These are phyloP conservation scores for Pestalotiopsis fici DNA, from an alignment of 2,329 filamentous ascomycete genomes.

Conservation along the genomic window DNA sequence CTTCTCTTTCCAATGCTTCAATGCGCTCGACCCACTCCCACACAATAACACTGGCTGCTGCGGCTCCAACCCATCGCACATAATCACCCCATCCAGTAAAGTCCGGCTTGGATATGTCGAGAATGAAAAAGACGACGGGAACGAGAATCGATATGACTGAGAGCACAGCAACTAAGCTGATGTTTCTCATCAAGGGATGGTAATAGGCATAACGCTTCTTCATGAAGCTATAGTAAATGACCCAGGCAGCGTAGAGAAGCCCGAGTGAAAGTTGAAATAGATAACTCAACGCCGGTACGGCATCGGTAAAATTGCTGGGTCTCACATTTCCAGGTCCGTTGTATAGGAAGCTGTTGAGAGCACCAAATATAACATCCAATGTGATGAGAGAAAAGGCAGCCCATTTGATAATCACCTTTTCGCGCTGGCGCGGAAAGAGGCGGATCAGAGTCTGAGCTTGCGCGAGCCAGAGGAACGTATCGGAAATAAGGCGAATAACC, in stretches of 20 bases:
- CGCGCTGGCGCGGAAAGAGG: constrained; percentile 91
- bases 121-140: constrained; percentile 88
- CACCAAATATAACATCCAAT: constrained; percentile 87
- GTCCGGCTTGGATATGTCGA: constrained; percentile 83
- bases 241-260: constrained; percentile 88
- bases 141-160: constrained; percentile 83
- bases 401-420: constrained; percentile 99
- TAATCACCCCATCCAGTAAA: constrained; percentile 94
- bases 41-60: constrained; percentile 91
- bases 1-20: constrained; percentile 86
- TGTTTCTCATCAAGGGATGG: constrained; percentile 87
- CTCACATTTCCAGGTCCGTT: constrained; percentile 53
- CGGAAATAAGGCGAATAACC: constrained; percentile 88
- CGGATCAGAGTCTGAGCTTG: constrained; percentile 96
- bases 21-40: constrained; percentile 99
- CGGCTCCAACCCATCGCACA: constrained; percentile 93
- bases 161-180: constrained; percentile 75
- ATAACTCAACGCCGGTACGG: constrained; percentile 88
- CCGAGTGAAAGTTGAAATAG: constrained; percentile 87
- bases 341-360: constrained; percentile 81
- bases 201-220: constrained; percentile 92
- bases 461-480: constrained; percentile 95
- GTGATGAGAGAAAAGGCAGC: constrained; percentile 92
- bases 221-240: constrained; percentile 89
- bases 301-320: constrained; percentile 80